These are phyloP conservation scores for Thecaphora frezii DNA, from an alignment of 1,284 basidiomycete species.

Conservation along the genomic window DNA sequence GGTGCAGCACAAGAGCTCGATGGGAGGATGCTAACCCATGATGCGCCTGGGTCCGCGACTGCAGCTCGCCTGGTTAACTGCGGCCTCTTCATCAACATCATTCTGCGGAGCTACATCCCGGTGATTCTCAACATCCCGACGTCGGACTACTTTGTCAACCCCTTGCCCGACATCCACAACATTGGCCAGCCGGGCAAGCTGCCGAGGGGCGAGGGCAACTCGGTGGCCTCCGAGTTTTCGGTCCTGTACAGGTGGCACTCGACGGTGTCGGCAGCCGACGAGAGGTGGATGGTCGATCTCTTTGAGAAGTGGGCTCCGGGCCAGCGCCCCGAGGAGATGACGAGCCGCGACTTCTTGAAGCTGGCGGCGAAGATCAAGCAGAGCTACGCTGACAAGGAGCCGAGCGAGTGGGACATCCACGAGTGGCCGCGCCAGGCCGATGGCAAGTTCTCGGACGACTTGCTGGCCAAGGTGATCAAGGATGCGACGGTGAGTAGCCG, in stretches of 20 bases:
- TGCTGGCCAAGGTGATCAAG: constrained; percentile 65
- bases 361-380: constrained; percentile 53
- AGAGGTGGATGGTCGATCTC: constrained; percentile 45
- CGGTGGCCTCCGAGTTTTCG: constrained; percentile 42
- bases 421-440: constrained; percentile 69
- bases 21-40: no score
- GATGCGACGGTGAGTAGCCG: constrained; percentile 39
- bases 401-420: constrained; percentile 67
- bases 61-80: constrained; percentile 30
- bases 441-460: constrained; percentile 70
- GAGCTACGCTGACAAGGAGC: constrained; percentile 16
- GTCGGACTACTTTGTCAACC: constrained; percentile 43
- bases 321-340: constrained; percentile 61
- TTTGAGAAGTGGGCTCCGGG: constrained; percentile 26
- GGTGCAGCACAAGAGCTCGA: no score
- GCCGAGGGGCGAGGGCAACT: constrained; percentile 42
- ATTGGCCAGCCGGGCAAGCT: constrained; percentile 25
- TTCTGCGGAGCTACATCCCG: constrained; percentile 46
- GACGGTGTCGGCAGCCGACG: constrained; percentile 38
- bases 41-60: no score
- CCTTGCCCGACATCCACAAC: constrained; percentile 35
- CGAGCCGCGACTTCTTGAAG: constrained; percentile 67
- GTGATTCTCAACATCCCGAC: constrained; percentile 48
- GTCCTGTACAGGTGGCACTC: constrained; percentile 45
- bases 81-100: constrained; percentile 34